Percentiles rank a stretch among this genome's conserved stretches.
These are phyloP conservation scores for Linnemannia exigua DNA, from an alignment of 192 early-diverging fungal genomes.

Conservation along the genomic window DNA sequence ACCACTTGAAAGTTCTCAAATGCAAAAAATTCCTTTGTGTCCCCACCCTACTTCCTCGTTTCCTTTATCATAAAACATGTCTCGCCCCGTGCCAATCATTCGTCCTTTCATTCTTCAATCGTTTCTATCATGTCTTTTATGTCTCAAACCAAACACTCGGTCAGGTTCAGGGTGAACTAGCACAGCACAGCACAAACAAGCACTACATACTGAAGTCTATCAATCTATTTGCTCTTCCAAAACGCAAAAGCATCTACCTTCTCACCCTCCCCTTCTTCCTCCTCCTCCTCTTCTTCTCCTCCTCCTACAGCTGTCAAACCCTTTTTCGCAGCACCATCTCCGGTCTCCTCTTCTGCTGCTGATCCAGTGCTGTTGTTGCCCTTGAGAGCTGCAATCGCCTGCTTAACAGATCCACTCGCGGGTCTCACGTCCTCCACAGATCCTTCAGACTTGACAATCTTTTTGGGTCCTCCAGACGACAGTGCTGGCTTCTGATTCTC, in stretches of 20 bases:
- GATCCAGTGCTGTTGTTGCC: neutral
- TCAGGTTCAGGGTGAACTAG: too few relatives aligned
- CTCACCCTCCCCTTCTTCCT: slow-evolving; percentile 18
- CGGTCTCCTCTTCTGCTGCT: neutral
- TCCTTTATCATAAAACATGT: too few relatives aligned
- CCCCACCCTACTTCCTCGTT: too few relatives aligned
- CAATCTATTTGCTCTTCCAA: slow-evolving; percentile 53
- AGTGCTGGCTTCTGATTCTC: neutral
- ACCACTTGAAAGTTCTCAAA: too few relatives aligned
- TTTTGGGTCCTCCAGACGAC: neutral
- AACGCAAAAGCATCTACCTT: slow-evolving; percentile 58
- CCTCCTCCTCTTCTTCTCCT: slow-evolving; percentile 2
- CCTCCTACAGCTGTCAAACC: neutral
- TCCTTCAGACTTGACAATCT: neutral
- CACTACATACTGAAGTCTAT: too few relatives aligned
- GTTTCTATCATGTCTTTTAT: too few relatives aligned
- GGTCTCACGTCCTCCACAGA: slow-evolving; percentile 28
- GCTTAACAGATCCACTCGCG: slow-evolving; percentile 24
- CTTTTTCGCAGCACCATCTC: neutral
- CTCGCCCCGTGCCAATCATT: too few relatives aligned
- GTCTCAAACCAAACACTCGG: too few relatives aligned
- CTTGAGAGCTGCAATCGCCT: slow-evolving; percentile 27
- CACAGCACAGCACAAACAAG: too few relatives aligned
- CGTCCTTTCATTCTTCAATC: too few relatives aligned
- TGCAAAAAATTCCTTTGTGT: neutral